Base-by-base conservation (phyloP, 2,329 filamentous ascomycete species). In the Rhynchosporium agropyri region DNA sequence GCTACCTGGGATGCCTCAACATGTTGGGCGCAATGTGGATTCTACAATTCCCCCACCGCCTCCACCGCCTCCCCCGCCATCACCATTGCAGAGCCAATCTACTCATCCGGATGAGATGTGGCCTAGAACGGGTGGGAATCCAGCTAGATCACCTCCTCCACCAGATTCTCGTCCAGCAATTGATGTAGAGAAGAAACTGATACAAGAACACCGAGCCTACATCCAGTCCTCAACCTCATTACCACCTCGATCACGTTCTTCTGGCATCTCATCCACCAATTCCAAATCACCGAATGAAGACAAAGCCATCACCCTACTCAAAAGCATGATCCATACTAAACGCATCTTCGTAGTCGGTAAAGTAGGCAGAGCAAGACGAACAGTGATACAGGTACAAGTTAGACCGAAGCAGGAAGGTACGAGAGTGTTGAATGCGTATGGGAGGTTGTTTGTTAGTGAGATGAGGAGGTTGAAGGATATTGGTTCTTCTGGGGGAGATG, bases 1-100 rank as follows among this genome's bases (percentile, higher is more conserved):
- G 8, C 80, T 85, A 68, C 81, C 83, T 15, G 83, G 84, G 58
- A 71, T 61, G 20, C 50, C 31, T 3, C 36, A 53, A 9, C 31
- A n/a, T 3, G 15, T 20, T 10, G 20, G 20, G 20, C 1, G 20
- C 20, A 20, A 20, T 20, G 20, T 20, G 20, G 20, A 20, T 20
- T 20, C 20, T 20, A 20, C 20, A 20, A 31, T 33, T 33, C 29
- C 49, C 3, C n/a, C 50, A 26, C 31, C 33, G 9, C 42, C 42
- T 10, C 50, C 50, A 8, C 29, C 29, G 1, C 15, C 28, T 20
- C 28, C 33, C 10, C 33, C 33, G 4, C 36, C 15, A 20, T 26
- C 36, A 26, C 33, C 15, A 3, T 1, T 26, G 3, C 31, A 20
- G 20, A 20, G 20, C 20, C 20, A 20, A 20, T 20, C 50, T 4